These are phyloP conservation scores for Helotiales sp. DNA, from an alignment of 2,329 filamentous ascomycete genomes.

Conservation along the genomic window DNA sequence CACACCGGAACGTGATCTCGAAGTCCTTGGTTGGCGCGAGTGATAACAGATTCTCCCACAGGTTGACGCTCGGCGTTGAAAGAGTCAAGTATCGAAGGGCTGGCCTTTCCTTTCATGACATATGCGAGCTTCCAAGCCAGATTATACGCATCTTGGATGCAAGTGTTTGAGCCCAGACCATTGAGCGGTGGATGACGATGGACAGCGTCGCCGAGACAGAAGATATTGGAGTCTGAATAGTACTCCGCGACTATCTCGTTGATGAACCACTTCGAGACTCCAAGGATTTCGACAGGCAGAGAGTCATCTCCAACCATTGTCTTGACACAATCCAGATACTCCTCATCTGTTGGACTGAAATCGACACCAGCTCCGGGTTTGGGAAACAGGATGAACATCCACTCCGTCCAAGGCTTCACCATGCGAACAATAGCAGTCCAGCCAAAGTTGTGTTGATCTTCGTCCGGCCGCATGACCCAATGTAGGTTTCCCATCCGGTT, in stretches of 20 bases:
- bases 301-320: conserved; percentile 57
- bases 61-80: conserved; percentile 50
- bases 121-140: conserved; percentile 56
- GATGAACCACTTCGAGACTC: conserved; percentile 58
- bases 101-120: conserved; percentile 42
- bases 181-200: conserved; percentile 59
- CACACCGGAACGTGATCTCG: conserved; percentile 50
- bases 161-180: conserved; percentile 59
- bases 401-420: conserved; percentile 62
- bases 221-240: conserved; percentile 44
- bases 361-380: conserved; percentile 38
- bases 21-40: conserved; percentile 57
- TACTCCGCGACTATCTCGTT: conserved; percentile 61
- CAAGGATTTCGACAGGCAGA: conserved; percentile 50
- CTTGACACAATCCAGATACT: conserved; percentile 46
- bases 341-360: conserved; percentile 45
- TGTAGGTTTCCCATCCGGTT: conserved; percentile 58
- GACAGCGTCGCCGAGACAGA: conserved; percentile 58
- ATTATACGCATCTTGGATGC: conserved; percentile 57
- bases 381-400: conserved; percentile 57
- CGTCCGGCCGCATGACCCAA: conserved; percentile 57
- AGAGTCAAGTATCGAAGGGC: conserved; percentile 41
- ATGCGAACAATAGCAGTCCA: conserved; percentile 54
- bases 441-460: conserved; percentile 50
- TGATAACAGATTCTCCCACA: conserved; percentile 47